These are phyloP conservation scores for Hyphopichia khmerensis DNA, from an alignment of 1,139 yeast species.

Conservation along the genomic window DNA sequence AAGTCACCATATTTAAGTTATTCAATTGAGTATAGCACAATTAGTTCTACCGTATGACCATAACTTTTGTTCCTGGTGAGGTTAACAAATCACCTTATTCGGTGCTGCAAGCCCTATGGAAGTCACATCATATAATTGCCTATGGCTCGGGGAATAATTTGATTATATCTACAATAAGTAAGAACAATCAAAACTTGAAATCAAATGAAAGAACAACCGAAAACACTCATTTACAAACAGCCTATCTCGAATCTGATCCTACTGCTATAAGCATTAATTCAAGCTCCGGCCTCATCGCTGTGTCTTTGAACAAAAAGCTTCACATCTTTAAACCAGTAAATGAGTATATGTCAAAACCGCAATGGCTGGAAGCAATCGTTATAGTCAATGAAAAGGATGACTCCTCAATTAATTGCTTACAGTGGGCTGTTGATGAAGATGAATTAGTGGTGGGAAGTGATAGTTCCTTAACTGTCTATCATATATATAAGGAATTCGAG, in stretches of 20 bases:
- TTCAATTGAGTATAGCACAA: no score
- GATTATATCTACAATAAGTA: constrained; percentile 44
- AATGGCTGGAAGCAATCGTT: constrained; percentile 45
- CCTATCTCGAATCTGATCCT: constrained; percentile 70
- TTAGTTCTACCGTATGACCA: constrained; percentile 42
- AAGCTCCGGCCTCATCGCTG: constrained; percentile 55
- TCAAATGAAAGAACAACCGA: neutral
- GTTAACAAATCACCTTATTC: constrained; percentile 61
- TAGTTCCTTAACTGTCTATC: constrained; percentile 51
- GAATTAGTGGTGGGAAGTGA: constrained; percentile 66
- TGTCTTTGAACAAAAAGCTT: constrained; percentile 35
- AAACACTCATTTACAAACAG: constrained; percentile 59
- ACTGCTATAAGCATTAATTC: constrained; percentile 61
- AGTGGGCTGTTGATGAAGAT: constrained; percentile 62
- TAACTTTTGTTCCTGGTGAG: constrained; percentile 81
- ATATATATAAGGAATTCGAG: constrained; percentile 48
- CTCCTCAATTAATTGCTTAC: constrained; percentile 48
- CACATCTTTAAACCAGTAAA: constrained; percentile 44
- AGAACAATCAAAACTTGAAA: neutral
- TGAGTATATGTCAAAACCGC: constrained; percentile 41
- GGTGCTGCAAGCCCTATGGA: constrained; percentile 68
- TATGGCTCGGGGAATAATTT: constrained; percentile 90
- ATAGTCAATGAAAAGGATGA: constrained; percentile 22
- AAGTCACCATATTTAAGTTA: neutral
- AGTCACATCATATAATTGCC: constrained; percentile 59